Evolutionary conservation across 2,329 filamentous ascomycete genomes (phyloP).

Genomic region (Colletotrichum tropicale): DNA sequence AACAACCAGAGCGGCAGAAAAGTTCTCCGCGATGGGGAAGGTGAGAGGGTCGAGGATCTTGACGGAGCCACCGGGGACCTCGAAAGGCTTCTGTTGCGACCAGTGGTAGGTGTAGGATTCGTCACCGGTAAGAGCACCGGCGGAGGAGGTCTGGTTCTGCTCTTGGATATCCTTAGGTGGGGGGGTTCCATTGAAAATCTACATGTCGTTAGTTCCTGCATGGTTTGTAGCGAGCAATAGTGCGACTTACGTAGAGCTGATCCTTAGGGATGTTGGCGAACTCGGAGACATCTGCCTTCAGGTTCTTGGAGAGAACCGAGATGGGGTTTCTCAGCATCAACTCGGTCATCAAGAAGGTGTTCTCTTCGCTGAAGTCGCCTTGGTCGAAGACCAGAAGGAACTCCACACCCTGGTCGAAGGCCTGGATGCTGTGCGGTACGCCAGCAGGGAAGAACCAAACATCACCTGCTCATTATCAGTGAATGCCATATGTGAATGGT

Average conservation of each 20-base stretch:
- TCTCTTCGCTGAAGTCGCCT: constrained; percentile 62
- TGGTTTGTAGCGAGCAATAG: rapidly evolving
- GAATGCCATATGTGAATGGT: background rate
- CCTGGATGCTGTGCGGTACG: constrained; percentile 58
- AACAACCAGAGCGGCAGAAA: constrained; percentile 61
- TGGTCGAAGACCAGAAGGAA: constrained; percentile 66
- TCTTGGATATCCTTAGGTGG: constrained; percentile 47
- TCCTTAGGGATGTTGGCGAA: constrained; percentile 51
- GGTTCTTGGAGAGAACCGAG: constrained; percentile 60
- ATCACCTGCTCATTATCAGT: constrained; percentile 40
- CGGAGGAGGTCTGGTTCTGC: constrained; percentile 51
- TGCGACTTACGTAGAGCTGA: constrained; percentile 43
- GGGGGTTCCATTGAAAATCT: constrained; percentile 56
- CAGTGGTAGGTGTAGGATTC: constrained; percentile 54
- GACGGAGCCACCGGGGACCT: constrained; percentile 59
- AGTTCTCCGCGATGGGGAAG: constrained; percentile 60
- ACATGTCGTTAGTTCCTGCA: background rate
- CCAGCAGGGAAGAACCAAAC: constrained; percentile 59
- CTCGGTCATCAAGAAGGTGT: constrained; percentile 62
- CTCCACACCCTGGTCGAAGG: constrained; percentile 58
- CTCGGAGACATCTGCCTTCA: constrained; percentile 49
- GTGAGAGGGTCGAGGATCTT: constrained; percentile 63
- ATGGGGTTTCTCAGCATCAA: constrained; percentile 55
- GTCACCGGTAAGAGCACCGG: constrained; percentile 42
- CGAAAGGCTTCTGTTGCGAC: constrained; percentile 54